Percentiles rank a stretch among this genome's conserved stretches.
Conservation (phyloP, 78 protist genomes). For the Goniomonas avonlea region DNA sequence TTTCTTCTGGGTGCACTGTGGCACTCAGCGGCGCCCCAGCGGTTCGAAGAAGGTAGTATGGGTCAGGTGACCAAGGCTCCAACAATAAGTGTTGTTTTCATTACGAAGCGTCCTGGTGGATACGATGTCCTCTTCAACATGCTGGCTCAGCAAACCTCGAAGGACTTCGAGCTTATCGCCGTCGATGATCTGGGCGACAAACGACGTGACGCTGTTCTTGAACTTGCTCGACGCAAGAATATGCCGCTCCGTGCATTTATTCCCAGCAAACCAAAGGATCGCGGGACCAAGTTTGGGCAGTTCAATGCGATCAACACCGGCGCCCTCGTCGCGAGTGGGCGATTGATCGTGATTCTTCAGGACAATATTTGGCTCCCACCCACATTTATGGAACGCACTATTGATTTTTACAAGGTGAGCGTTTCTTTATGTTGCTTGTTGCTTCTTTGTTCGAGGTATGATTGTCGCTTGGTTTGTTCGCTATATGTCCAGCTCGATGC, state of each 20-base stretch:
- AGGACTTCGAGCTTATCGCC: slow-evolving; percentile 10
- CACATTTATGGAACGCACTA: background rate
- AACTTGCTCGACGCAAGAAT: background rate
- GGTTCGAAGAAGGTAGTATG: too few species aligned
- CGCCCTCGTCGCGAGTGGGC: background rate
- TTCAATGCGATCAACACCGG: slow-evolving; percentile 23
- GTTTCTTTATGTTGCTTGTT: too few species aligned
- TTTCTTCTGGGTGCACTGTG: too few species aligned
- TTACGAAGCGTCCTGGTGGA: too few species aligned
- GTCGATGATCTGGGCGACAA: background rate
- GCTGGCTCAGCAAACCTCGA: background rate
- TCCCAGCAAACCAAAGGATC: background rate
- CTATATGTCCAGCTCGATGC: too few species aligned
- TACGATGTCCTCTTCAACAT: background rate
- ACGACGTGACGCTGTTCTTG: background rate
- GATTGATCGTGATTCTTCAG: background rate
- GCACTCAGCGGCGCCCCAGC: too few species aligned
- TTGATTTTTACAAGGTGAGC: background rate
- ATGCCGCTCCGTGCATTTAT: background rate
- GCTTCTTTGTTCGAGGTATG: too few species aligned
- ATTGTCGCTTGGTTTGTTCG: too few species aligned
- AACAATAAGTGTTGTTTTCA: too few species aligned
- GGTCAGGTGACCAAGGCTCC: too few species aligned
- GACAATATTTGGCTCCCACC: slow-evolving; percentile 18
- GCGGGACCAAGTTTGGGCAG: slow-evolving; percentile 5